Conservation (phyloP, 371 early-diverging fungal genomes). For the Mucor indicus region DNA sequence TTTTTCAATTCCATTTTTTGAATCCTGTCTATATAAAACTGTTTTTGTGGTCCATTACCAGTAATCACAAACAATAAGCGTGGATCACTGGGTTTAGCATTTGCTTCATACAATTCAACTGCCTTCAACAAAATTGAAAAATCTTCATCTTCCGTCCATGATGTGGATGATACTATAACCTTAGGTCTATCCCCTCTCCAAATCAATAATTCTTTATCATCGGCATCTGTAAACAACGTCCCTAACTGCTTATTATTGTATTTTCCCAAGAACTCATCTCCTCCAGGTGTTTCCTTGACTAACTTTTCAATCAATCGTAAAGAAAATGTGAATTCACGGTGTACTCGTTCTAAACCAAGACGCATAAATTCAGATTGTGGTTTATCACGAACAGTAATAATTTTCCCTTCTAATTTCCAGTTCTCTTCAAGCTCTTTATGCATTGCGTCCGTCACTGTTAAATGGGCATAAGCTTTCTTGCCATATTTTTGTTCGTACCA, state of each 20-base stretch:
- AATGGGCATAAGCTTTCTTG: slow-evolving; percentile 69
- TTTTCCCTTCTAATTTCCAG: slow-evolving; percentile 64
- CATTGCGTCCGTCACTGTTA: slow-evolving; percentile 91
- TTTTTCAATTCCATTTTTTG: slow-evolving; percentile 44
- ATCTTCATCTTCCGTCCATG: slow-evolving; percentile 97
- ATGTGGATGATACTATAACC: slow-evolving; percentile 87
- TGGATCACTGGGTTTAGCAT: slow-evolving; percentile 42
- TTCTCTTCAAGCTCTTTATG: slow-evolving; percentile 53
- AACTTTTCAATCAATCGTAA: slow-evolving; percentile 10
- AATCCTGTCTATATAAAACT: slow-evolving; percentile 64
- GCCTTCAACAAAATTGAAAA: slow-evolving; percentile 80
- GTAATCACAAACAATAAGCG: slow-evolving; percentile 83
- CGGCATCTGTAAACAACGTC: slow-evolving; percentile 44
- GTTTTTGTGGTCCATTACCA: slow-evolving; percentile 87
- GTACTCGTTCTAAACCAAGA: slow-evolving; percentile 52
- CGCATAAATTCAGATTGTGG: slow-evolving; percentile 68
- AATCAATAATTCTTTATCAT: slow-evolving; percentile 23
- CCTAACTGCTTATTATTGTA: slow-evolving; percentile 15
- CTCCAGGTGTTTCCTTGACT: slow-evolving; percentile 33
- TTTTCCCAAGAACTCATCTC: slow-evolving; percentile 9
- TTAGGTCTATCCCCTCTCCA: slow-evolving; percentile 55
- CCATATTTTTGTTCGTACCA: slow-evolving; percentile 81
- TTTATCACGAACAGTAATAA: slow-evolving; percentile 71
- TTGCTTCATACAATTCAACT: slow-evolving; percentile 52
- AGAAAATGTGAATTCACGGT: slow-evolving; percentile 27